Percentiles rank a stretch among this genome's conserved stretches.
Conservation (phyloP, 345 rosid genomes). For the Tarenaya hassleriana region DNA sequence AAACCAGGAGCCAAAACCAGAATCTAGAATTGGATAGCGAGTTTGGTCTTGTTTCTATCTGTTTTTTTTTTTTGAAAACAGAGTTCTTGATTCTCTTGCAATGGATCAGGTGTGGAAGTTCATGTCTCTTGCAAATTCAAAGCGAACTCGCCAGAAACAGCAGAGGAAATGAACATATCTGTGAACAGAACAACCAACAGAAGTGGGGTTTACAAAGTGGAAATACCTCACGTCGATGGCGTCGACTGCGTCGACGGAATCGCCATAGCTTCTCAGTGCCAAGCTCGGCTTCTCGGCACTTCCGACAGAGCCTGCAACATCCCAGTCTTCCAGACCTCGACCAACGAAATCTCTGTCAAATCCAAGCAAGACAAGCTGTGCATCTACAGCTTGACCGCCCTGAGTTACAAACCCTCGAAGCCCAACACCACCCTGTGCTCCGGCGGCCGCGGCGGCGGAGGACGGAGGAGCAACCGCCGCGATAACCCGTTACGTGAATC, state of each 20-base stretch:
- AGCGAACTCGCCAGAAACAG: conserved; percentile 55
- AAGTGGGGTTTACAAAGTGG: conserved; percentile 62
- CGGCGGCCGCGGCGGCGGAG: conserved; percentile 8
- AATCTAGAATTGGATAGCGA: too few relatives aligned
- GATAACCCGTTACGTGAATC: conserved; percentile 40
- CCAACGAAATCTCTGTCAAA: conserved; percentile 61
- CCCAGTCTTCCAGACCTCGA: conserved; percentile 46
- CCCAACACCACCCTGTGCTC: conserved; percentile 48
- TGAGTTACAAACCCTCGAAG: conserved; percentile 57
- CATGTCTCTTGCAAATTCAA: conserved; percentile 65
- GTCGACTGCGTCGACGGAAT: conserved; percentile 67
- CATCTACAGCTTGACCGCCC: conserved; percentile 69
- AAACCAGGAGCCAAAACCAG: too few relatives aligned
- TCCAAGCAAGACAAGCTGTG: conserved; percentile 74
- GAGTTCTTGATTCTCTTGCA: too few relatives aligned
- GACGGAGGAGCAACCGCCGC: conserved; percentile 22
- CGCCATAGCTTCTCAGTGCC: conserved; percentile 53
- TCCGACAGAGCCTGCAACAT: conserved; percentile 39
- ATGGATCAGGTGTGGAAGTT: conserved; percentile 54
- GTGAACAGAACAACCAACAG: conserved; percentile 67
- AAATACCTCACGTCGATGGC: conserved; percentile 71
- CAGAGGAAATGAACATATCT: conserved; percentile 60
- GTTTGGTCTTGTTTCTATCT: too few relatives aligned
- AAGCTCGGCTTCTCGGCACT: conserved; percentile 44
- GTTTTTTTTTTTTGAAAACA: too few relatives aligned